A percentile compares a stretch with the other conserved stretches of the same genome.
Conservation (phyloP, 169 alveolate genomes). For the Cyclospora cayetanensis region DNA sequence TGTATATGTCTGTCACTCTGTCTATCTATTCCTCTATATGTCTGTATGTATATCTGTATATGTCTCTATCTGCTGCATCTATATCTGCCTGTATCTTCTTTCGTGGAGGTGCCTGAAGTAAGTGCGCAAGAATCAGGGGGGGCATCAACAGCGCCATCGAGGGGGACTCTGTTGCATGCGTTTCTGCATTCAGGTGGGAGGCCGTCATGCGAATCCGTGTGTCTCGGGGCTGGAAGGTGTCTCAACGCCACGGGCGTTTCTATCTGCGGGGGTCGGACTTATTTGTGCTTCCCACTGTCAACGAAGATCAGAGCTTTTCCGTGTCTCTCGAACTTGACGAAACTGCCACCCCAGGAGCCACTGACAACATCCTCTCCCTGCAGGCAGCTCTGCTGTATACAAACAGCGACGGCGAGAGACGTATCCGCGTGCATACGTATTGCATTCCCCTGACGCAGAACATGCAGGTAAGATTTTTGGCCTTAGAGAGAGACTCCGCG, state of each 20-base stretch:
- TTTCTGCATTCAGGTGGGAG: constrained; percentile 92
- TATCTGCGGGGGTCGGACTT: constrained; percentile 90
- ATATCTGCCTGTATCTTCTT: not conserved
- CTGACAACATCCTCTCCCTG: constrained; percentile 89
- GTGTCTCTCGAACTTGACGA: constrained; percentile 89
- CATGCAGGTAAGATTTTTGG: constrained; percentile 38
- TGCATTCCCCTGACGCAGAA: constrained; percentile 94
- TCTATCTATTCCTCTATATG: not conserved
- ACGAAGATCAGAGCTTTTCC: constrained; percentile 89
- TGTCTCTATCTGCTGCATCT: not conserved
- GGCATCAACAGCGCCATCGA: not conserved
- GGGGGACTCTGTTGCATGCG: not conserved
- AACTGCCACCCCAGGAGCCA: constrained; percentile 55
- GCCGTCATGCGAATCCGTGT: constrained; percentile 96
- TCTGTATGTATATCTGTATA: too few relatives aligned
- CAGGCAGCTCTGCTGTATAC: constrained; percentile 98
- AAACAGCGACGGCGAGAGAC: constrained; percentile 97
- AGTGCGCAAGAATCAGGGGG: not conserved
- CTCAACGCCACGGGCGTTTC: constrained; percentile 94
- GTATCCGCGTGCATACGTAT: constrained; percentile 96
- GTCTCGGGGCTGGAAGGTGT: constrained; percentile 94
- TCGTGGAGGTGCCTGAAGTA: not conserved
- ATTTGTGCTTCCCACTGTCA: constrained; percentile 92
- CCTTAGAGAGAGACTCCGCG: not conserved
- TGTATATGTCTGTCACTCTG: constrained; percentile 6